Conservation (phyloP, 164 flowering plant genomes). For the Nymphaea colorata region DNA sequence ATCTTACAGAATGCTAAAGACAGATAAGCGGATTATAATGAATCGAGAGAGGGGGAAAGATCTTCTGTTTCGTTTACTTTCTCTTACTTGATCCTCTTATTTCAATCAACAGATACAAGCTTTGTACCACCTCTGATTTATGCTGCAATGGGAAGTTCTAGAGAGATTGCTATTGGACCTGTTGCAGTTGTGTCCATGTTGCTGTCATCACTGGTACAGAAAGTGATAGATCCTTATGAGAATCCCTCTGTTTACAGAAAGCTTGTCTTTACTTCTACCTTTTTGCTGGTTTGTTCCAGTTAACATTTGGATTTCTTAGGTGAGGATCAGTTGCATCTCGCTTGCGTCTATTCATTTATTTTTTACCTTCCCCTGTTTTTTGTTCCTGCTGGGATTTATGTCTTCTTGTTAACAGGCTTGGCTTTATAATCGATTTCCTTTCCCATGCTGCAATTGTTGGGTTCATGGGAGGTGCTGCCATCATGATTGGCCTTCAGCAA, state of each 20-base stretch:
- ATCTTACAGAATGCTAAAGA: background rate
- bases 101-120: conserved; percentile 46
- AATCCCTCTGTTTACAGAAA: conserved; percentile 49
- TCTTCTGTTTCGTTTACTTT: background rate
- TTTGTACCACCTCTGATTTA: conserved; percentile 77
- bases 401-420: conserved; percentile 35
- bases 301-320: conserved; percentile 66
- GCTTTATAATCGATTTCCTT: conserved; percentile 76
- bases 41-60: background rate
- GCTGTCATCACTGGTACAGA: conserved; percentile 46
- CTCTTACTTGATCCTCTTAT: background rate
- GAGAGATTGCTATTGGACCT: conserved; percentile 84
- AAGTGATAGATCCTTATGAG: conserved; percentile 40
- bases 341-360: background rate
- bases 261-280: conserved; percentile 59
- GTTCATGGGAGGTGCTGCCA: conserved; percentile 94
- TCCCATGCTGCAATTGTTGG: conserved; percentile 93
- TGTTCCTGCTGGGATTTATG: background rate
- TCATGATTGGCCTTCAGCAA: conserved; percentile 78
- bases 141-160: conserved; percentile 78
- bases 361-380: background rate
- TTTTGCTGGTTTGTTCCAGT: conserved; percentile 79
- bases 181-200: conserved; percentile 83
- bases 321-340: conserved; percentile 1
- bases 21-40: too few relatives aligned